A percentile compares a stretch with the other conserved stretches of the same genome.
Evolutionary conservation across 2,329 filamentous ascomycete species (phyloP).

Genomic region (Talaromyces sp.): DNA sequence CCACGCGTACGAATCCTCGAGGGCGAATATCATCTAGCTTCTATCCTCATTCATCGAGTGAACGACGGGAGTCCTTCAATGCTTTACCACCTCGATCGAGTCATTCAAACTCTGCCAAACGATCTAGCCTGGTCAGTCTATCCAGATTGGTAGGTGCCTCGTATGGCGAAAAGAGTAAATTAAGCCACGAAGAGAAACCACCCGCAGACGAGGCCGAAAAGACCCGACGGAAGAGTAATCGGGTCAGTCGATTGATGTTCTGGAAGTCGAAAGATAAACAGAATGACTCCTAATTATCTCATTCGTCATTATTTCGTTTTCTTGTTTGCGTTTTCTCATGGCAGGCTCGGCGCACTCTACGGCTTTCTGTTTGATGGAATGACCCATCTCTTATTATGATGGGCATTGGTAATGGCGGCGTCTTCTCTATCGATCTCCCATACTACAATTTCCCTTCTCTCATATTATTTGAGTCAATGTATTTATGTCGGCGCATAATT

Average conservation of each 20-base stretch:
- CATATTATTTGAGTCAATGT: slow-evolving; percentile 14
- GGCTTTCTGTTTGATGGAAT: slow-evolving; percentile 8
- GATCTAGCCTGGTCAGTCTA: slow-evolving; percentile 48
- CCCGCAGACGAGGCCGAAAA: slow-evolving; percentile 38
- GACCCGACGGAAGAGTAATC: slow-evolving; percentile 42
- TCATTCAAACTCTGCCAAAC: slow-evolving; percentile 41
- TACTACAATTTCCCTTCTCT: slow-evolving; percentile 6
- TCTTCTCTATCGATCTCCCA: slow-evolving; percentile 3
- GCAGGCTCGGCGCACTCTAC: slow-evolving; percentile 5
- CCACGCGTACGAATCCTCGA: slow-evolving; percentile 44
- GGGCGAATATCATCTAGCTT: slow-evolving; percentile 44
- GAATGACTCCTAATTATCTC: slow-evolving; percentile 18
- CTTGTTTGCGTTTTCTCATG: slow-evolving; percentile 5
- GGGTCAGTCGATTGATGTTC: slow-evolving; percentile 49
- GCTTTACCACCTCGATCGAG: slow-evolving; percentile 38
- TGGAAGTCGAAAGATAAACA: slow-evolving; percentile 49
- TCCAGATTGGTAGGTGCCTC: slow-evolving; percentile 46
- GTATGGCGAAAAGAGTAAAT: slow-evolving; percentile 44
- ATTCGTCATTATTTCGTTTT: neutral
- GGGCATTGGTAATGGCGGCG: slow-evolving; percentile 16
- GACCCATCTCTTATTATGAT: slow-evolving; percentile 2
- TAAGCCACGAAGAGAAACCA: slow-evolving; percentile 45
- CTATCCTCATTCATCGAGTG: slow-evolving; percentile 40
- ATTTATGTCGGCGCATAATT: slow-evolving; percentile 15
- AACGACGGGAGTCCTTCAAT: slow-evolving; percentile 44